Evolutionary conservation across 2,329 filamentous ascomycete species (phyloP), one percentile per base, ranked within the genome.

Genomic region (Diaporthe ilicicola): DNA sequence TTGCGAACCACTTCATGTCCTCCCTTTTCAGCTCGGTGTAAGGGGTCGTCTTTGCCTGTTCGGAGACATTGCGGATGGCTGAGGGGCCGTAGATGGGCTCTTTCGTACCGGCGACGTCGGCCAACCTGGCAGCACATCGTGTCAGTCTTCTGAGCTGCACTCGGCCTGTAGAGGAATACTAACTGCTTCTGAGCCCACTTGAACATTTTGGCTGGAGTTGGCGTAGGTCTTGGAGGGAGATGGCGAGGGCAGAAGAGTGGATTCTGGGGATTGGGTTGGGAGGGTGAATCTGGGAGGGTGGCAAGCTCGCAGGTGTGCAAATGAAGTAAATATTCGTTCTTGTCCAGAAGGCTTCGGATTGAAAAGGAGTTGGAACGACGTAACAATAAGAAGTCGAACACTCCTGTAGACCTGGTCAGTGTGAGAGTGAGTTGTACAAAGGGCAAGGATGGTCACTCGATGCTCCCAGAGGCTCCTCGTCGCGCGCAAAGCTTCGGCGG

Each of bases 11-110:
- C 85, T 91, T 93, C 78, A 97, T 82, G 80, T 97, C 91, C 55
- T 94, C 87, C 77, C 91, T 92, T 75, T 86, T 90, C 76, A 94
- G 83, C 81, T 96, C 93, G 66, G 94, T 95, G 82, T 92, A 97
- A 62, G 94, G 92, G 32, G 89, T 93, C 72, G 89, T 88, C 81
- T 92, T 89, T 74, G 93, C 88, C 84, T 98, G 94, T 78, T 92
- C 88, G 74, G 93, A 91, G 75, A 99, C 94, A 27, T 95, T 92
- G 79, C 90, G 92, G 82, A 98, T 94, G 77, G 95, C 95, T 9
- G 91, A 89, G 62, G 95, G 91, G 75, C 96, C 96, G 82, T 99
- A 98, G 83, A 97, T 93, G 79, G 95, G 95, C 87, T 98, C 95
- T 82, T 97, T 93, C 69, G 95, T 98, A 84, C 97, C 95, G 80